A percentile compares a stretch with the other conserved stretches of the same genome.
These are phyloP conservation scores for Mycena belliarum DNA, from an alignment of 768 basidiomycete species.

Conservation along the genomic window DNA sequence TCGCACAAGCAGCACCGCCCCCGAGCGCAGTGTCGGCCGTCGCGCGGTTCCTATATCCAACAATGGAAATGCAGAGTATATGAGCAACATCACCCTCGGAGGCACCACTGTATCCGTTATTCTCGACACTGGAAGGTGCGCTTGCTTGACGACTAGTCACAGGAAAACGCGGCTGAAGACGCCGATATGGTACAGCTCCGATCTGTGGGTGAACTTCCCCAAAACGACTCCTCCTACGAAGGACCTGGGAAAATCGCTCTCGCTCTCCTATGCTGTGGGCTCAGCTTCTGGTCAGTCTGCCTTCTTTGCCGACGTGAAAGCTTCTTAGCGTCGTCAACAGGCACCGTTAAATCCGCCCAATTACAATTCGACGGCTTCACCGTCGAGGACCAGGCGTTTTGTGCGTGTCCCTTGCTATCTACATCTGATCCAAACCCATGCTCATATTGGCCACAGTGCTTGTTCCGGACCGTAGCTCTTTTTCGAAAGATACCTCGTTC, in stretches of 20 bases:
- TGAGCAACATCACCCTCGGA: conserved; percentile 38
- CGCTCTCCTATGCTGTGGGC: conserved; percentile 57
- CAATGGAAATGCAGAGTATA: conserved; percentile 41
- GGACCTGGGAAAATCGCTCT: conserved; percentile 29
- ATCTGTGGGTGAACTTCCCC: conserved; percentile 57
- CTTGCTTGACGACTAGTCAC: background rate
- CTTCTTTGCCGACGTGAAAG: background rate
- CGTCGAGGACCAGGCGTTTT: conserved; percentile 46
- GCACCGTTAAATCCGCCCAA: conserved; percentile 44
- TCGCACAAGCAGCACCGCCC: conserved; percentile 20
- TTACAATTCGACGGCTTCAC: conserved; percentile 47
- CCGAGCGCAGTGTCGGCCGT: conserved; percentile 7
- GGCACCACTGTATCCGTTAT: conserved; percentile 38
- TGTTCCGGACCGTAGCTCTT: conserved; percentile 29
- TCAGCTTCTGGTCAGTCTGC: conserved; percentile 43
- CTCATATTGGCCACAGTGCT: conserved; percentile 39
- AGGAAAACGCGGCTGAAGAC: background rate
- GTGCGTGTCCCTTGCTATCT: conserved; percentile 37
- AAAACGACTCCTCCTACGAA: conserved; percentile 38
- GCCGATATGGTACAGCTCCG: conserved; percentile 48
- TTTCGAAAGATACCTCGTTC: conserved; percentile 10
- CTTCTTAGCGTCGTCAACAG: conserved; percentile 33
- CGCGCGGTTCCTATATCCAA: conserved; percentile 32
- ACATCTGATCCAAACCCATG: background rate
- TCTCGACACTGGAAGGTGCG: conserved; percentile 52